Conservation (phyloP, 108 stramenopile genomes). For the Chaetoceros tenuissimus region DNA sequence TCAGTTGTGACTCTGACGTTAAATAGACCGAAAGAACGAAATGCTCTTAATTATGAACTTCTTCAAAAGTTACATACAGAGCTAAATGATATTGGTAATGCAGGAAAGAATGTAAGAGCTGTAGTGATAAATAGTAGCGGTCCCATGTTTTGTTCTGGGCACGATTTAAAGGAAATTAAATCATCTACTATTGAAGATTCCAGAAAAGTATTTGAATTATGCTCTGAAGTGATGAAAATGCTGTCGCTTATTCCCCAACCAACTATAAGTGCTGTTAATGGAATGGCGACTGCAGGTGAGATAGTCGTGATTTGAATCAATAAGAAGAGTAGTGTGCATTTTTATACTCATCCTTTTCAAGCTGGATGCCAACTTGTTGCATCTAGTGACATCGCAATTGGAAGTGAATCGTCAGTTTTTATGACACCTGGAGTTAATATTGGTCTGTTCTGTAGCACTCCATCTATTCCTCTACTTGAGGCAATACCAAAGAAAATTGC, state of each 20-base stretch:
- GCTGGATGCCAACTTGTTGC: constrained; percentile 81
- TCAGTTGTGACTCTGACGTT: too few relatives aligned
- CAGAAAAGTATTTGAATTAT: constrained; percentile 38
- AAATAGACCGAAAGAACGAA: constrained; percentile 18
- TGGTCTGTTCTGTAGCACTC: constrained; percentile 72
- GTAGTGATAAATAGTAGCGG: constrained; percentile 35
- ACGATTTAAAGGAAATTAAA: constrained; percentile 55
- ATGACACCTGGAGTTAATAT: constrained; percentile 65
- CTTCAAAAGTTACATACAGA: constrained; percentile 18
- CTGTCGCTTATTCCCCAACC: constrained; percentile 39
- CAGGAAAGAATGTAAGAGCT: constrained; percentile 15
- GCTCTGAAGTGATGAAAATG: constrained; percentile 45
- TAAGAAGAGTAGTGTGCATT: too few relatives aligned
- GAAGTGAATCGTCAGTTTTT: constrained; percentile 31
- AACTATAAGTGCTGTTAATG: constrained; percentile 56
- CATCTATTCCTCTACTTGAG: constrained; percentile 54
- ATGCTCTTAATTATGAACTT: constrained; percentile 27
- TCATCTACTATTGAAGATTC: constrained; percentile 8
- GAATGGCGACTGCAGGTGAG: constrained; percentile 66
- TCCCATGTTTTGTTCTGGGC: constrained; percentile 55
- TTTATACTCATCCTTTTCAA: too few relatives aligned
- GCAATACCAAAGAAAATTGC: constrained; percentile 43
- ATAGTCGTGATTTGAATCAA: too few relatives aligned
- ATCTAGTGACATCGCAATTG: constrained; percentile 58
- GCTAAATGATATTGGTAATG: not conserved